Percentiles rank a stretch among this genome's conserved stretches.
Evolutionary conservation across 176 grass and related monocot species (phyloP).

Genomic region (Echinochloa phyllopogon): DNA sequence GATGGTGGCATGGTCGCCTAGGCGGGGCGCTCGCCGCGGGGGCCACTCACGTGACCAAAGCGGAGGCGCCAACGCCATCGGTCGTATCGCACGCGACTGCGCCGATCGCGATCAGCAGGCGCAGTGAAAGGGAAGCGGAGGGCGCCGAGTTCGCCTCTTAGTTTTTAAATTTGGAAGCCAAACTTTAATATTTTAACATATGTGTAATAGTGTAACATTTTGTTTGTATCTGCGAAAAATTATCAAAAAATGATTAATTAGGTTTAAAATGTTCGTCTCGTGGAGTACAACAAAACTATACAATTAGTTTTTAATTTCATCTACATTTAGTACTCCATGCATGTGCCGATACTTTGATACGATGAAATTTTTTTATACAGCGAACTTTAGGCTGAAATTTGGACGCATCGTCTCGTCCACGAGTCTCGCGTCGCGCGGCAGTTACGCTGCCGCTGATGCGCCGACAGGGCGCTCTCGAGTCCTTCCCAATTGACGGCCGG

Average conservation of each 20-base stretch:
- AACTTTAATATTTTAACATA: too few relatives aligned
- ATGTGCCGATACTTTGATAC: too few relatives aligned
- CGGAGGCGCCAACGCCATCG: background rate
- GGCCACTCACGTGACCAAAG: slow-evolving; percentile 39
- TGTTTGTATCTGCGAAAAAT: too few relatives aligned
- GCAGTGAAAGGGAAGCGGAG: background rate
- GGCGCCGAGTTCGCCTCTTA: background rate
- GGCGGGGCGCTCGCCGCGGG: background rate
- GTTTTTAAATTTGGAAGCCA: too few relatives aligned
- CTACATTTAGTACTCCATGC: too few relatives aligned
- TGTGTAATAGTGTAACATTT: too few relatives aligned
- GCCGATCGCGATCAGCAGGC: background rate
- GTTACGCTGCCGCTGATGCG: slow-evolving; percentile 45
- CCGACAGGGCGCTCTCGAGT: slow-evolving; percentile 41
- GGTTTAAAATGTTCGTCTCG: too few relatives aligned
- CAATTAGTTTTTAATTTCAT: too few relatives aligned
- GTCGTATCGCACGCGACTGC: background rate
- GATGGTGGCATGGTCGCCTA: slow-evolving; percentile 1
- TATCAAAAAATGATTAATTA: too few relatives aligned
- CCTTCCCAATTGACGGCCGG: background rate
- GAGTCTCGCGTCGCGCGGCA: background rate
- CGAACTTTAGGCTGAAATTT: too few relatives aligned
- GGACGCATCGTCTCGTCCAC: background rate
- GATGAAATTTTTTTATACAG: too few relatives aligned
- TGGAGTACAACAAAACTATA: too few relatives aligned